phyloP scores from a whole-genome alignment of 768 basidiomycete species.

The Trametopsis cervina region DNA sequence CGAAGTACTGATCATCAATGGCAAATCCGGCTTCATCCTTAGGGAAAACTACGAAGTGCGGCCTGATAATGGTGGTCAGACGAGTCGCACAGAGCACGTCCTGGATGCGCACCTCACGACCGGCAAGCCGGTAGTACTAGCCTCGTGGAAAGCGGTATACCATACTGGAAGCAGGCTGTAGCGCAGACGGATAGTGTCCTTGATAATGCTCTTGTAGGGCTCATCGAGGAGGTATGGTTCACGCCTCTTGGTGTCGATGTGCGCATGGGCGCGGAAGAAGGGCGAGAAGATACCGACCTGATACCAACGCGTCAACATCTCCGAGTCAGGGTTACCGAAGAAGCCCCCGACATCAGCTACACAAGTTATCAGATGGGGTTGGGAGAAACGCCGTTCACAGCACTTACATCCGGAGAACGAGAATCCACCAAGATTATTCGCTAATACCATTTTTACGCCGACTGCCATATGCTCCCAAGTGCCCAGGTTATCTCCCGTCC shows the following conservation, averaged over 20 bases:
- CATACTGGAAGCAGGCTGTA: slow-evolving; percentile 88
- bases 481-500: slow-evolving; percentile 98
- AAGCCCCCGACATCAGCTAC: slow-evolving; percentile 97
- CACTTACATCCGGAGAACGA: slow-evolving; percentile 83
- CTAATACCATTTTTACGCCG: slow-evolving; percentile 88
- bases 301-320: slow-evolving; percentile 97
- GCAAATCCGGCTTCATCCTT: slow-evolving; percentile 79
- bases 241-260: slow-evolving; percentile 94
- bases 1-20: slow-evolving; percentile 91
- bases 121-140: slow-evolving; percentile 74
- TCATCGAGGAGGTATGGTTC: slow-evolving; percentile 92
- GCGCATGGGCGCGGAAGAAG: slow-evolving; percentile 98
- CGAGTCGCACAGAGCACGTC: background rate
- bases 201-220: slow-evolving; percentile 79
- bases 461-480: slow-evolving; percentile 98
- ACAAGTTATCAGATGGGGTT: background rate
- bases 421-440: slow-evolving; percentile 86
- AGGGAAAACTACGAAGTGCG: slow-evolving; percentile 95
- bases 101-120: slow-evolving; percentile 58
- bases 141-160: slow-evolving; percentile 97
- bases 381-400: background rate
- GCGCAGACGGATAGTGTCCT: slow-evolving; percentile 70
- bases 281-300: slow-evolving; percentile 92
- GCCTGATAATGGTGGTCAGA: slow-evolving; percentile 39
- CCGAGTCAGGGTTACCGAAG: slow-evolving; percentile 92